phyloP scores from a whole-genome alignment of 148 eudicot genomes.

The Heliosperma pusillum region DNA sequence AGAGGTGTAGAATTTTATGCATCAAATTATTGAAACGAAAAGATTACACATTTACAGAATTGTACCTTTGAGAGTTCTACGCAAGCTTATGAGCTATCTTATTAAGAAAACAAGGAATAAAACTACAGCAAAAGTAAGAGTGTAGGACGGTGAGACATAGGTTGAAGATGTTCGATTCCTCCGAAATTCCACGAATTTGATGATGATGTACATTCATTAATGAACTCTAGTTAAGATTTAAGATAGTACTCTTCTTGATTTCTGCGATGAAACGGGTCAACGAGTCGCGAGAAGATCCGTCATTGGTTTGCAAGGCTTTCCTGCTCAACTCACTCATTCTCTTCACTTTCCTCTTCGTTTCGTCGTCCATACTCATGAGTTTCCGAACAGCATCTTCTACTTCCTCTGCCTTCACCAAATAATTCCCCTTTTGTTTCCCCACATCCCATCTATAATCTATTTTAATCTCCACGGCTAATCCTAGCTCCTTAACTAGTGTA shows the following conservation, averaged over 20 bases:
- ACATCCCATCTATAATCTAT: constrained; percentile 28
- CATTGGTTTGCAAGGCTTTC: constrained; percentile 11
- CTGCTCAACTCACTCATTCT: constrained; percentile 24
- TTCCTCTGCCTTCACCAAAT: constrained; percentile 27
- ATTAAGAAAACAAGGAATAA: too few species aligned
- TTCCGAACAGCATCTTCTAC: constrained; percentile 28
- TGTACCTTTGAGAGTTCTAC: too few species aligned
- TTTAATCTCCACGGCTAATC: constrained; percentile 39
- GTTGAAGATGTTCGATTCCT: too few species aligned
- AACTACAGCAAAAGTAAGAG: too few species aligned
- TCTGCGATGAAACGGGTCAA: constrained; percentile 19
- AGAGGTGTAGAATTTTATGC: not conserved
- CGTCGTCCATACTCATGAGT: constrained; percentile 25
- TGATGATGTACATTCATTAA: too few species aligned
- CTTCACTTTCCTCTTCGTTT: constrained; percentile 16
- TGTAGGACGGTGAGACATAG: too few species aligned
- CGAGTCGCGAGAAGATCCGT: constrained; percentile 31
- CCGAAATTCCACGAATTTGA: too few species aligned
- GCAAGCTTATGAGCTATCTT: too few species aligned
- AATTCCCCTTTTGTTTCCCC: not conserved
- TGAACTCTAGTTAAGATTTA: too few species aligned
- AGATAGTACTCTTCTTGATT: not conserved
- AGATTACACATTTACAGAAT: not conserved
- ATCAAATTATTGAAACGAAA: not conserved
- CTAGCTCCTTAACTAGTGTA: constrained; percentile 34